These are phyloP conservation scores for Zoysia pacifica DNA, from an alignment of 176 grass and related monocot species.

Conservation along the genomic window DNA sequence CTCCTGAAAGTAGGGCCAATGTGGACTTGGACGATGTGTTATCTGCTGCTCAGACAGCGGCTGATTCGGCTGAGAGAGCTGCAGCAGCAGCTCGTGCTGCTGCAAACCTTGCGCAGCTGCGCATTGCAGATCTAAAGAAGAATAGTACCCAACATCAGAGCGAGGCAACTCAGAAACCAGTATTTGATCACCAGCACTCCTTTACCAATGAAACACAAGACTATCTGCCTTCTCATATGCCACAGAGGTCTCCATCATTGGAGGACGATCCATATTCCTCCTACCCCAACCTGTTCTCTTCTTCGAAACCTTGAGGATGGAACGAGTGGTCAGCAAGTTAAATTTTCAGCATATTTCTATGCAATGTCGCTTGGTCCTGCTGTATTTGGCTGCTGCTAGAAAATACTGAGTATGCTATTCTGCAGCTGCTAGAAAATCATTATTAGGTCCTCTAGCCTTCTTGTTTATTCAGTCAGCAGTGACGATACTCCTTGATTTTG, in stretches of 20 bases:
- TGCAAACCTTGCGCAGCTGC: constrained; percentile 72
- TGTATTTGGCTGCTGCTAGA: constrained; percentile 17
- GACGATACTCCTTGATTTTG: too few species aligned
- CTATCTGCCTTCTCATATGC: constrained; percentile 50
- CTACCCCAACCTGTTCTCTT: constrained; percentile 84
- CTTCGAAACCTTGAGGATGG: constrained; percentile 47
- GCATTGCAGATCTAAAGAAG: constrained; percentile 70
- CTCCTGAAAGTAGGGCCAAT: constrained; percentile 27
- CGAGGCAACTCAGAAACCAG: constrained; percentile 36
- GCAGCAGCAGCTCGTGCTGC: constrained; percentile 75
- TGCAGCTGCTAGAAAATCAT: not conserved
- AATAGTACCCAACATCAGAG: constrained; percentile 40
- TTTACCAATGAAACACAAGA: constrained; percentile 43
- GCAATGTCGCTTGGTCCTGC: constrained; percentile 15
- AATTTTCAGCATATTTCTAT: constrained; percentile 18
- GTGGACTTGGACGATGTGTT: constrained; percentile 74
- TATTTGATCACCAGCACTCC: constrained; percentile 74
- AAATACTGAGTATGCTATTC: not conserved
- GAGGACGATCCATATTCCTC: constrained; percentile 87
- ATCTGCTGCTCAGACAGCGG: constrained; percentile 72
- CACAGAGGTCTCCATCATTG: constrained; percentile 62
- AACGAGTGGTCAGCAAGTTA: constrained; percentile 3
- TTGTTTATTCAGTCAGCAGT: not conserved
- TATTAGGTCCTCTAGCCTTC: not conserved
- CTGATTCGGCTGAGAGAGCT: constrained; percentile 76